Base-by-base conservation (phyloP, 768 basidiomycete species). In the Mycena metata region DNA sequence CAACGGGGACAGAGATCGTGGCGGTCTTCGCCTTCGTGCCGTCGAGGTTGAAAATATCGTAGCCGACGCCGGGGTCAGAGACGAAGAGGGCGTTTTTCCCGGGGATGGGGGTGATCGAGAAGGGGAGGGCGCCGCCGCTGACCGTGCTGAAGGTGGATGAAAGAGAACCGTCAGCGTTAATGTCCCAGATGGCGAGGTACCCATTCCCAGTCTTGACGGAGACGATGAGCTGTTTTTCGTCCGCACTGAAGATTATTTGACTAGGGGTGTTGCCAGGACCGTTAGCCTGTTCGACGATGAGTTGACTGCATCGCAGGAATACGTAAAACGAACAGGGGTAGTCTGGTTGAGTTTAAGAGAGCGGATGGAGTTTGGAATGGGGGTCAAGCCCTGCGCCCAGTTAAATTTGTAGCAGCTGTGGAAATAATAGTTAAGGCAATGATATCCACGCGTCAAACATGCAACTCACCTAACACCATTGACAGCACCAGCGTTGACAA, bases 161-260 rank as follows among this genome's bases (percentile, higher is more conserved):
- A 36, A 80, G 73, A 7, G 74, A 64, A 24, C 79, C 79, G 54
- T 79, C 75, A 35, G 62, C 36, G 26, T 66, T 72, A 63, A 81
- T 74, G 64, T 79, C 75, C 79, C 79, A 82, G 15, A 76, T 73
- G 16, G 79, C 80, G 46, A 82, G 71, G 69, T 76, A 78, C n/a
- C 76, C 79, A 23, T 76, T 78, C 67, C 76, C 79, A 23, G 77
- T 78, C 69, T 81, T 80, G 64, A 80, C 76, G 47, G 80, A 74
- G 26, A 76, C 80, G 39, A 81, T 62, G 9, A 81, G 75, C 50
- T 74, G 68, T 49, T 69, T 74, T 46, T 74, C 76, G 54, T 80
- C 77, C 51, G 74, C 70, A 56, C 63, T 76, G 75, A 81, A 81
- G 57, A 80, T 64, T 52, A 81, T 59, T 61, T 81, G 77, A 60